phyloP scores from a whole-genome alignment of 2,329 filamentous ascomycete genomes.

The Grosmannia clavigera region DNA sequence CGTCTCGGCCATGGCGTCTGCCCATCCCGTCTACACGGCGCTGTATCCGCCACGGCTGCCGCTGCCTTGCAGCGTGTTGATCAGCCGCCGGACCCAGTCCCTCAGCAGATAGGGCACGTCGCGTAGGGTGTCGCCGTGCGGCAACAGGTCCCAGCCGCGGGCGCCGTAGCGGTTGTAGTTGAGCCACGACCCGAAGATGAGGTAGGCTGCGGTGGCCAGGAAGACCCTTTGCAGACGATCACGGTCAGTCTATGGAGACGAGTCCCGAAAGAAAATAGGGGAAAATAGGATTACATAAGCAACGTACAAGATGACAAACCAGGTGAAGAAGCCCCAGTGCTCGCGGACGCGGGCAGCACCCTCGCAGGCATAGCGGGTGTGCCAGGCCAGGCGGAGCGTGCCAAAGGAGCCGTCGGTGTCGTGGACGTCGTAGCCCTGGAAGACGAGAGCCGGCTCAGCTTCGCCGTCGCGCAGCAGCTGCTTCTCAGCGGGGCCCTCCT shows the following conservation, averaged over 20 bases:
- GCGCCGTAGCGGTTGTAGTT: conserved; percentile 97
- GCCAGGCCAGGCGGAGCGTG: conserved; percentile 63
- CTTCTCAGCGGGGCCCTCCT: conserved; percentile 28
- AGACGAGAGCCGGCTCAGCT: conserved; percentile 50
- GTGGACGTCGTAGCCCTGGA: conserved; percentile 59
- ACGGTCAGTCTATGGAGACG: not conserved
- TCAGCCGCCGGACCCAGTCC: conserved; percentile 69
- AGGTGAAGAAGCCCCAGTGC: conserved; percentile 94
- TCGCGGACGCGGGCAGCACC: conserved; percentile 29
- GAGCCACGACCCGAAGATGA: conserved; percentile 97
- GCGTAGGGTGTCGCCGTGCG: conserved; percentile 82
- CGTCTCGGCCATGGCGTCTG: too few relatives aligned
- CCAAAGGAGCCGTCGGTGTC: conserved; percentile 35
- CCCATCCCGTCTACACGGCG: conserved; percentile 50
- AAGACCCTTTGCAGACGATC: conserved; percentile 49
- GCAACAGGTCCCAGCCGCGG: conserved; percentile 86
- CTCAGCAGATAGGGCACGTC: conserved; percentile 87
- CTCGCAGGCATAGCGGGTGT: conserved; percentile 78
- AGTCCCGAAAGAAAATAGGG: not conserved
- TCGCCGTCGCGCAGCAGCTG: conserved; percentile 40
- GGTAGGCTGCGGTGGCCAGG: conserved; percentile 72
- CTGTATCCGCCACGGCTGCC: conserved; percentile 86
- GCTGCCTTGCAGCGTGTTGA: conserved; percentile 73
- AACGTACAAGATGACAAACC: conserved; percentile 40
- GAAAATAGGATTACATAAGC: not conserved